Conservation (phyloP, 2,329 filamentous ascomycete genomes). For the Emmonsiellopsis sp. region DNA sequence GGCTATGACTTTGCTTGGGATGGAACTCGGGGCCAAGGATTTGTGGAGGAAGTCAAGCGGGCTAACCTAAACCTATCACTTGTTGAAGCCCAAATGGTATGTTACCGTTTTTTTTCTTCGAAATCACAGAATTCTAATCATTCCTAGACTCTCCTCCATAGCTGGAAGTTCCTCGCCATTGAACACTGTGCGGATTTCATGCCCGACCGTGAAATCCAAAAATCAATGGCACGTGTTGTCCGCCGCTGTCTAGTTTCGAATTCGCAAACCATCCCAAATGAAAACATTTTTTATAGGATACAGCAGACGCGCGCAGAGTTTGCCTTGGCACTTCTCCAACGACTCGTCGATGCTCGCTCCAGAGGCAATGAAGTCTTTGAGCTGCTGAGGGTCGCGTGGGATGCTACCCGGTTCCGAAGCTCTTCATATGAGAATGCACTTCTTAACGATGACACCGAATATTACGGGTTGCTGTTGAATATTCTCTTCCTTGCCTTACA, state of each 20-base stretch:
- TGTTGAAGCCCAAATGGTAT: conserved; percentile 81
- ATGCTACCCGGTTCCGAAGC: conserved; percentile 46
- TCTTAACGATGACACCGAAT: conserved; percentile 49
- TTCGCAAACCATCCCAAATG: conserved; percentile 59
- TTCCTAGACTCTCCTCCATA: conserved; percentile 64
- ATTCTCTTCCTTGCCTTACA: conserved; percentile 75
- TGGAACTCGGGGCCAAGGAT: conserved; percentile 59
- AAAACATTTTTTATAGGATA: conserved; percentile 72
- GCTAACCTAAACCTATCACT: conserved; percentile 88
- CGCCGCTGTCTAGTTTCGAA: conserved; percentile 73
- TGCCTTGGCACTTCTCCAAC: conserved; percentile 71
- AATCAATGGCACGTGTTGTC: conserved; percentile 64
- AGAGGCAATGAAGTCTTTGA: conserved; percentile 43
- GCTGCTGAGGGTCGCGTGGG: conserved; percentile 53
- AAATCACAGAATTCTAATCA: conserved; percentile 5
- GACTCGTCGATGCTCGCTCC: conserved; percentile 54
- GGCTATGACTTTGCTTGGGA: conserved; percentile 70
- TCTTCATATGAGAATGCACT: conserved; percentile 53
- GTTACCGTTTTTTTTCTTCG: conserved; percentile 20
- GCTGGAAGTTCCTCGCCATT: conserved; percentile 80
- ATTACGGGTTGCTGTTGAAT: conserved; percentile 77
- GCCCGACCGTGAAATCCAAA: conserved; percentile 49
- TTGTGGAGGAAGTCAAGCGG: conserved; percentile 69
- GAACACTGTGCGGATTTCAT: conserved; percentile 64
- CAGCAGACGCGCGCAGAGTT: conserved; percentile 70